Base-by-base conservation (phyloP, 495 filamentous ascomycete species). In the Lasiosphaeriaceae sp. region DNA sequence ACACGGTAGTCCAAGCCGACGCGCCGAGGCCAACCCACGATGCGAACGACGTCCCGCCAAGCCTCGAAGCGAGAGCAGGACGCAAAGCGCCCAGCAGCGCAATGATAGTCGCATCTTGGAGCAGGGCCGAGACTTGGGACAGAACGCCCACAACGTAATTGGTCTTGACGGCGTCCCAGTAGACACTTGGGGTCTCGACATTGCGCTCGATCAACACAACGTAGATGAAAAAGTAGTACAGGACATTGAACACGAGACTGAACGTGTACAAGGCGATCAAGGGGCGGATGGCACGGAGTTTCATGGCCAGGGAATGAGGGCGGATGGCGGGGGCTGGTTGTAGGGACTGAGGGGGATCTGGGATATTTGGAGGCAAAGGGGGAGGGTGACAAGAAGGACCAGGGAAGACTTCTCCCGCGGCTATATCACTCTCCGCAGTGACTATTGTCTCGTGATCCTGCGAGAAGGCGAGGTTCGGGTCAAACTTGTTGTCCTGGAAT, bases 101-200 rank as follows among this genome's bases (percentile, higher is more conserved):
- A 16, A 45, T 50, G 29, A 60, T 37, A 14, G 53, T 49, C 2
- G 52, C 50, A 20, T 37, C 54, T 0, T 46, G 48, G 17, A 63
- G 50, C 17, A 56, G 31, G 2, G 44, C 56, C 6, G 47, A 59
- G 23, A 57, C 11, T 20, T 56, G 48, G 2, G 61, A 63, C 19
- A 60, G 37, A 1, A 60, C 50, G 0, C 45, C 21, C 2, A 63
- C 61, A 9, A 59, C 24, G 22, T 41, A 52, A 34, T 63, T 63
- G 26, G 60, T 54, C 22, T 31, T 59, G 26, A 41, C 11, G 5
- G 60, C 60, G 23, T 56, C 52, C 50, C 57, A 57, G 14, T 44
- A 47, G 11, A 59, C 47, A 20, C 37, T 23, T 16, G 54, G 54
- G 2, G 51, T 52, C 37, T 55, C 31, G 3, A 62, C 51, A 19